Evolutionary conservation across 495 filamentous ascomycete species (phyloP).

Genomic region (Penicillium ochrochloron): DNA sequence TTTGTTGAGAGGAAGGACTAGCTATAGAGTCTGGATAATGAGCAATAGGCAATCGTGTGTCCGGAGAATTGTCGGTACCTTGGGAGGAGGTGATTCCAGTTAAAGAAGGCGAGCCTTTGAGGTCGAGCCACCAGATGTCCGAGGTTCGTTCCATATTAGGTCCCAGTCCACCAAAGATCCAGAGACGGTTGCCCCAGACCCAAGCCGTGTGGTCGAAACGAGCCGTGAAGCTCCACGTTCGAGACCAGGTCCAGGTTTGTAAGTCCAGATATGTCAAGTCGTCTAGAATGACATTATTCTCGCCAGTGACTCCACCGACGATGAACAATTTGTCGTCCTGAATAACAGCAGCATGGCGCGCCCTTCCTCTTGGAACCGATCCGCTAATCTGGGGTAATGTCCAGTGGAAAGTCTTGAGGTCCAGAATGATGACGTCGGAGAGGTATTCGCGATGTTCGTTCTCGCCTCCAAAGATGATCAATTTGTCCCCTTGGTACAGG

Average conservation of each 20-base stretch:
- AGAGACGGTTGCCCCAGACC: constrained; percentile 87
- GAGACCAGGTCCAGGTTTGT: constrained; percentile 97
- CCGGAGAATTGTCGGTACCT: constrained; percentile 59
- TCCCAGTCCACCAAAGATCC: constrained; percentile 95
- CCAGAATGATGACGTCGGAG: constrained; percentile 94
- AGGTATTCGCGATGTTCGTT: constrained; percentile 96
- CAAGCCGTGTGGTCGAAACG: constrained; percentile 93
- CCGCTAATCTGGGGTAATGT: constrained; percentile 86
- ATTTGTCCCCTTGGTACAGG: constrained; percentile 89
- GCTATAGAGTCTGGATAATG: constrained; percentile 49
- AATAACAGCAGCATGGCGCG: constrained; percentile 90
- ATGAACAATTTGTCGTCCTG: constrained; percentile 97
- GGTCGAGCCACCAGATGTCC: constrained; percentile 95
- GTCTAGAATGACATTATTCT: constrained; percentile 86
- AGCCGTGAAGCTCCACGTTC: constrained; percentile 90
- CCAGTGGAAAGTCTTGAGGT: constrained; percentile 92
- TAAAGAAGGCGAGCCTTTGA: constrained; percentile 85
- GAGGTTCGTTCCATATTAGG: constrained; percentile 95
- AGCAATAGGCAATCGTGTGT: constrained; percentile 38
- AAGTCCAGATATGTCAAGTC: constrained; percentile 96
- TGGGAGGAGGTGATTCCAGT: constrained; percentile 69
- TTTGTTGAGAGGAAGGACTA: constrained; percentile 44
- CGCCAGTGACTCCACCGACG: constrained; percentile 85
- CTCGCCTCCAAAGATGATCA: constrained; percentile 95
- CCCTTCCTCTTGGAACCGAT: constrained; percentile 81